Evolutionary conservation across 257 asterid species (phyloP).

Genomic region (Solanum lycopersicoides): DNA sequence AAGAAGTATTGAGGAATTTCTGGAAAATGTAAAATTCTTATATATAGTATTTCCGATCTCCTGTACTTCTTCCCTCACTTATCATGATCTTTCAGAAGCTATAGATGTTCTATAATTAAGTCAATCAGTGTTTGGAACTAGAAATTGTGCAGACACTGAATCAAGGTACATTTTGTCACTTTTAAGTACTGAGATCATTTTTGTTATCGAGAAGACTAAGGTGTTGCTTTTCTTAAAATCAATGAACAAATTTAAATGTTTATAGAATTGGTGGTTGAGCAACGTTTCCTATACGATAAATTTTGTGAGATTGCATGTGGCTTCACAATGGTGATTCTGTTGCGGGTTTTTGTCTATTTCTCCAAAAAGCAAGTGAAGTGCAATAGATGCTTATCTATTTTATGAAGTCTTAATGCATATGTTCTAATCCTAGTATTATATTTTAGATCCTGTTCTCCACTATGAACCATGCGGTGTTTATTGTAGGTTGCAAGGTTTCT

Average conservation of each 20-base stretch:
- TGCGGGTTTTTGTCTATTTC: background rate
- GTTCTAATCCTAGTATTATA: background rate
- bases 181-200: background rate
- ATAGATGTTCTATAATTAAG: background rate
- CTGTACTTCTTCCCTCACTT: background rate
- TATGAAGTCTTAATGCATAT: background rate
- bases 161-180: background rate
- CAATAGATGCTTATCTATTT: background rate
- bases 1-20: background rate
- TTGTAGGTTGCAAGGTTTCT: slow-evolving; percentile 92
- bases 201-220: background rate
- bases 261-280: too few relatives aligned
- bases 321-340: background rate
- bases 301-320: background rate
- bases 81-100: background rate
- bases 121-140: background rate
- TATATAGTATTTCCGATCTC: background rate
- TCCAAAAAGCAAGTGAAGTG: background rate
- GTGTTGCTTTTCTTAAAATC: background rate
- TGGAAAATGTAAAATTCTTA: background rate
- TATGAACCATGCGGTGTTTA: background rate
- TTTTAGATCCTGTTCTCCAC: background rate
- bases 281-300: background rate
- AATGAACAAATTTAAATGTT: too few relatives aligned
- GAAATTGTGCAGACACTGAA: background rate